Percentiles rank a stretch among this genome's conserved stretches.
Evolutionary conservation across 2,329 filamentous ascomycete species (phyloP).

Genomic region (Trichoderma hamatum): DNA sequence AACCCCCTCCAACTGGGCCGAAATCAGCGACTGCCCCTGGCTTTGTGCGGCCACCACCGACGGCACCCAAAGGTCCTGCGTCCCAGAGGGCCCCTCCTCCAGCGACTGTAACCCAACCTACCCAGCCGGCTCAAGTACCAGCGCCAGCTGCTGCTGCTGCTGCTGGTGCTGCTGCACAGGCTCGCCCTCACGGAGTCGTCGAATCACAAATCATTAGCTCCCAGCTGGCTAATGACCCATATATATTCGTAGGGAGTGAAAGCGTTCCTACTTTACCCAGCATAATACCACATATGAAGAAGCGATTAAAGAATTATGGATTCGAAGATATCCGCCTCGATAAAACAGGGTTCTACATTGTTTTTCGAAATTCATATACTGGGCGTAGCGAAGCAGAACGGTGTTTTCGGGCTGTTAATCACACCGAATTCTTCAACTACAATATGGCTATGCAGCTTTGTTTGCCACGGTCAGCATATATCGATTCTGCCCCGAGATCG

Average conservation of each 20-base stretch:
- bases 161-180: constrained; percentile 27
- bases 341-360: constrained; percentile 83
- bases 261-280: constrained; percentile 85
- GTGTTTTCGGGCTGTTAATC: constrained; percentile 78
- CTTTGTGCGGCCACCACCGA: constrained; percentile 65
- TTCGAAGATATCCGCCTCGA: constrained; percentile 85
- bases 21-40: constrained; percentile 37
- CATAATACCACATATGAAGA: constrained; percentile 88
- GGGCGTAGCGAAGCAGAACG: constrained; percentile 81
- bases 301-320: constrained; percentile 79
- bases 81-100: constrained; percentile 48
- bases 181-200: constrained; percentile 52
- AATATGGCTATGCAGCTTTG: constrained; percentile 84
- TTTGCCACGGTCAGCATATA: constrained; percentile 37
- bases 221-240: constrained; percentile 77
- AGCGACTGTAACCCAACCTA: neutral
- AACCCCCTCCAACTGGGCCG: constrained; percentile 44
- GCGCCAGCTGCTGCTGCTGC: constrained; percentile 30
- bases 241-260: constrained; percentile 84
- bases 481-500: constrained; percentile 36
- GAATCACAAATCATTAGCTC: constrained; percentile 68
- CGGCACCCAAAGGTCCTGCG: constrained; percentile 84
- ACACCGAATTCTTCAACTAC: constrained; percentile 87
- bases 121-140: constrained; percentile 26
- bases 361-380: constrained; percentile 78